Base-by-base conservation (phyloP, 148 eudicot genomes). In the Euryodendron excelsum region DNA sequence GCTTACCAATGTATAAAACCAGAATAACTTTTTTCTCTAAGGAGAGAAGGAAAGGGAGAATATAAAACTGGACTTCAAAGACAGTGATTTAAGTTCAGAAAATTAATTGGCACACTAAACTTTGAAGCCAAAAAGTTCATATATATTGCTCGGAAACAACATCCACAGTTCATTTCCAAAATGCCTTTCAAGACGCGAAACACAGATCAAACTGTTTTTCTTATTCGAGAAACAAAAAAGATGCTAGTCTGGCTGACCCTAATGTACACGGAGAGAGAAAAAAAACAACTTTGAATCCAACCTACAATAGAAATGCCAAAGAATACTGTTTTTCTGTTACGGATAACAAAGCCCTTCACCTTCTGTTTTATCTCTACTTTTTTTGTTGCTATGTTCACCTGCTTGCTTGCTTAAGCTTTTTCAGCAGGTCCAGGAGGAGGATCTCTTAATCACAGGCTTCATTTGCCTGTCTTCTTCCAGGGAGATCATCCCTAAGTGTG, bases 401-500 rank as follows among this genome's bases (percentile, higher is more conserved):
- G 45, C 82, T 44, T 41, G 15, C n/a, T n/a, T n/a, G 41, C 39
- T 62, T 15, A 50, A 63, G 80, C 78, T 14, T 70, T 11, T 65
- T 91, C 85, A 92, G 88, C 92, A 88, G 63, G 92, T 88, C 97
- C 97, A 94, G 44, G 98, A 94, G 25, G 96, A 83, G 28, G 98
- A 94, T 90, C 97, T 87, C 82, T 89, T 94, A 53, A 94, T 78
- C 50, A 90, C 78, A 27, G 91, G 97, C 86, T 91, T 92, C 90
- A 88, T 89, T 64, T 80, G 86, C 85, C 74, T 89, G 81, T 92
- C 98, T 73, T 92, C 98, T 85, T 94, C 98, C 28, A 92, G 82
- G 12, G 98, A 92, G 81, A 94, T 87, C 97, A 94, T 94, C 28
- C 95, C 97, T 84, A 94, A 81, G 82, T 94, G 98, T 27, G 98